Conservation (phyloP, 768 basidiomycete genomes). For the Auricularia auricula-judae region DNA sequence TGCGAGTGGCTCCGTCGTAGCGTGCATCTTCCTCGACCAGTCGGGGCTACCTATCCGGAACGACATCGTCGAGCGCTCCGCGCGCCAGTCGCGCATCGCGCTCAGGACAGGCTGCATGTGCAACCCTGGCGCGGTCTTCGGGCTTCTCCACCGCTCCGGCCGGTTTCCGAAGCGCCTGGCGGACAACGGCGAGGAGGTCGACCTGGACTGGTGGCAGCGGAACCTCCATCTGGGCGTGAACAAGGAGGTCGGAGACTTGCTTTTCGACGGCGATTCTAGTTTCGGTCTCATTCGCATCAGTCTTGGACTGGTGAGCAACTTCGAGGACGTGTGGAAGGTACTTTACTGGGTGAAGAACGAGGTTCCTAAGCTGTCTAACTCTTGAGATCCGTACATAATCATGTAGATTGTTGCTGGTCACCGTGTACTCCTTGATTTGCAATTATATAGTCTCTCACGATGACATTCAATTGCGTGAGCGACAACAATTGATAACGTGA, state of each 20-base stretch:
- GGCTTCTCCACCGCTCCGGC: background rate
- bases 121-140: conserved; percentile 59
- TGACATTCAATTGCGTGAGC: too few species aligned
- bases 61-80: background rate
- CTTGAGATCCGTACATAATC: too few species aligned
- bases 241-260: background rate
- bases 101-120: conserved; percentile 83
- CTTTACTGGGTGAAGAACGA: conserved; percentile 13
- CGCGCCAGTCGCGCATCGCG: background rate
- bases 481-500: too few species aligned
- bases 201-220: background rate
- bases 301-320: conserved; percentile 69
- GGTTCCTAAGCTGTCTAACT: background rate
- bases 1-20: conserved; percentile 30
- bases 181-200: background rate
- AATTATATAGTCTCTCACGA: too few species aligned
- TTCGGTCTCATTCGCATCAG: conserved; percentile 23
- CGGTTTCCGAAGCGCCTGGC: background rate
- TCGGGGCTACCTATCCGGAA: background rate
- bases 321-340: conserved; percentile 49
- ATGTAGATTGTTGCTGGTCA: too few species aligned
- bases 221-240: background rate
- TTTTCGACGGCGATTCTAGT: background rate
- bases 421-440: too few species aligned
- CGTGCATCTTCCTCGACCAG: conserved; percentile 23